These are phyloP conservation scores for Wickerhamomyces strasburgensis DNA, from an alignment of 805 yeast species.

Conservation along the genomic window DNA sequence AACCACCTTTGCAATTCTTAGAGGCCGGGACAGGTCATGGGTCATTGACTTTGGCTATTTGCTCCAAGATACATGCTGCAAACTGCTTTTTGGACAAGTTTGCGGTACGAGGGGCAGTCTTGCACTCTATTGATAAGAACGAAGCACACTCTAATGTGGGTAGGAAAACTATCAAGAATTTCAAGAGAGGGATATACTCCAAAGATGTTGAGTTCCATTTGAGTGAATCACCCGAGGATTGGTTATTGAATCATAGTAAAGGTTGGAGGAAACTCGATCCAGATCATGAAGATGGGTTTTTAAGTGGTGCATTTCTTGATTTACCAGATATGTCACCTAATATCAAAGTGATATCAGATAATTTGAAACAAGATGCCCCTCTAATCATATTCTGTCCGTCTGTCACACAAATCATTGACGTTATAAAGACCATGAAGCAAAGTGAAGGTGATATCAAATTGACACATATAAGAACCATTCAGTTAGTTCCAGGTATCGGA, in stretches of 20 bases:
- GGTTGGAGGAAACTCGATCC: slow-evolving; percentile 23
- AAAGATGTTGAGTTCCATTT: slow-evolving; percentile 43
- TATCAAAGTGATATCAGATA: slow-evolving; percentile 28
- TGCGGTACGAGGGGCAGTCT: slow-evolving; percentile 36
- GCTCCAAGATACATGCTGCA: slow-evolving; percentile 38
- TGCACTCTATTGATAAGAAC: slow-evolving; percentile 42
- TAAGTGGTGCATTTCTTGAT: slow-evolving; percentile 42
- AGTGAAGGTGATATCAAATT: slow-evolving; percentile 28
- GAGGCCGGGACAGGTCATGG: slow-evolving; percentile 59
- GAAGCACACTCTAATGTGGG: slow-evolving; percentile 39
- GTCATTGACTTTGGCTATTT: slow-evolving; percentile 40
- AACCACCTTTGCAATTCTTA: slow-evolving; percentile 35
- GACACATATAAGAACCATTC: slow-evolving; percentile 35
- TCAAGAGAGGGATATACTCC: slow-evolving; percentile 38
- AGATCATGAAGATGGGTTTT: slow-evolving; percentile 26
- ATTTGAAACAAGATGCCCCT: slow-evolving; percentile 38
- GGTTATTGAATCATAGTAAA: slow-evolving; percentile 30
- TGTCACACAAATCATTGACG: slow-evolving; percentile 41
- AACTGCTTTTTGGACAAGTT: slow-evolving; percentile 31
- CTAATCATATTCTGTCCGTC: slow-evolving; percentile 44
- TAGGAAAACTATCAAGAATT: slow-evolving; percentile 32
- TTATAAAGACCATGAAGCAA: slow-evolving; percentile 29
- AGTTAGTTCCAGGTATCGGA: slow-evolving; percentile 43
- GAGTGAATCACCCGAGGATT: slow-evolving; percentile 35
- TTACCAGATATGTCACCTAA: slow-evolving; percentile 40